Evolutionary conservation across 2,329 filamentous ascomycete species (phyloP).

Genomic region (Neopestalotiopsis sp.): DNA sequence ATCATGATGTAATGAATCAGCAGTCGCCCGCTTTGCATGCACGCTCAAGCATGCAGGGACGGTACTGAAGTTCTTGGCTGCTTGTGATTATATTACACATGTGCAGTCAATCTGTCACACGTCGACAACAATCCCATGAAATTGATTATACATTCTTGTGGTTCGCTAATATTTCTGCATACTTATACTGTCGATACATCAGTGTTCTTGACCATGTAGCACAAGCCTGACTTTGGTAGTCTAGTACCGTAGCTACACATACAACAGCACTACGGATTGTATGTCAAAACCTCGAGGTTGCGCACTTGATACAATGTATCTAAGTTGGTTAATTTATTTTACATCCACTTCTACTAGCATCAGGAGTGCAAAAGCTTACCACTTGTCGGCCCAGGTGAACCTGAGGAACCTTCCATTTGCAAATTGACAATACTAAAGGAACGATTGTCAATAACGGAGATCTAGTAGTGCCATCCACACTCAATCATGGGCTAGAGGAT

Average conservation of each 20-base stretch:
- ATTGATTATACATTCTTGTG: too few species aligned
- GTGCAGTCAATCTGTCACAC: neutral
- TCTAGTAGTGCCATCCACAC: too few species aligned
- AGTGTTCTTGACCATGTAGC: neutral
- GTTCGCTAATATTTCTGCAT: too few species aligned
- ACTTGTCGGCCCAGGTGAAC: slow-evolving; percentile 43
- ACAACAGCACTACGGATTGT: slow-evolving; percentile 30
- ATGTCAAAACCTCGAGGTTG: slow-evolving; percentile 35
- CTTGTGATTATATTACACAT: neutral
- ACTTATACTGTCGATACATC: too few species aligned
- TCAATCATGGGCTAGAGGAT: neutral
- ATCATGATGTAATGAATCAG: neutral
- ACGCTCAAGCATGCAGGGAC: neutral
- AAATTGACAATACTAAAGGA: slow-evolving; percentile 47
- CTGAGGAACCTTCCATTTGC: slow-evolving; percentile 53
- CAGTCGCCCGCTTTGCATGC: neutral
- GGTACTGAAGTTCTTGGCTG: too few species aligned
- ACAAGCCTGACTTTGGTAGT: too few species aligned
- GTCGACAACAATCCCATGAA: neutral
- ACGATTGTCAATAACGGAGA: too few species aligned
- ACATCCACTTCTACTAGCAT: neutral
- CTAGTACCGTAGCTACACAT: neutral
- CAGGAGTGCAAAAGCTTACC: neutral
- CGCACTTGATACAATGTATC: slow-evolving; percentile 37
- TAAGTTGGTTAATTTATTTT: slow-evolving; percentile 18